These are phyloP conservation scores for Azolla pinnata DNA, from an alignment of 75 land plant genomes.

Conservation along the genomic window DNA sequence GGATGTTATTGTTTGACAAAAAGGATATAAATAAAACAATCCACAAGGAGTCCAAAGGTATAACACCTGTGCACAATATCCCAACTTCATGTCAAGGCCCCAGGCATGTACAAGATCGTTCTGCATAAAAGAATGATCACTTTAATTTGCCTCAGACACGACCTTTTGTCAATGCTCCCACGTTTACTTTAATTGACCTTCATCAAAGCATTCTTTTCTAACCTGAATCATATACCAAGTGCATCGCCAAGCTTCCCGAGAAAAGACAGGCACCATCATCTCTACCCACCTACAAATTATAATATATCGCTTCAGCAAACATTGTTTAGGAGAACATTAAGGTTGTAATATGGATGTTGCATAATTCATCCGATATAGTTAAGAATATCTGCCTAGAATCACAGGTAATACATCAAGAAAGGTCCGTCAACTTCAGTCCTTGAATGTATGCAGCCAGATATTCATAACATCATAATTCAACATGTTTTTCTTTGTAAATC, in stretches of 20 bases:
- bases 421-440: neutral
- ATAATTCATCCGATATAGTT: neutral
- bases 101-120: slow-evolving; percentile 89
- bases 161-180: neutral
- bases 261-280: slow-evolving; percentile 81
- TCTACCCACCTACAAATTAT: slow-evolving; percentile 57
- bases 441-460: neutral
- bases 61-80: slow-evolving; percentile 68
- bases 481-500: neutral
- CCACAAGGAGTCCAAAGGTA: slow-evolving; percentile 2
- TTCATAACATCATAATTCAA: neutral
- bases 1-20: slow-evolving; percentile 1
- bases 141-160: neutral
- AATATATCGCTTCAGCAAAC: neutral
- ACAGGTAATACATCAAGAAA: neutral
- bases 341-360: neutral
- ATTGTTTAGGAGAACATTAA: neutral
- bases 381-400: neutral
- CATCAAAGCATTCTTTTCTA: neutral
- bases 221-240: slow-evolving; percentile 78
- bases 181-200: neutral
- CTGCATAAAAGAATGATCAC: slow-evolving; percentile 25
- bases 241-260: slow-evolving; percentile 78
- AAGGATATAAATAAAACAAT: neutral
- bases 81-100: slow-evolving; percentile 79